Evolutionary conservation across 306 rosid species (phyloP).

Genomic region (Sophora flavescens): DNA sequence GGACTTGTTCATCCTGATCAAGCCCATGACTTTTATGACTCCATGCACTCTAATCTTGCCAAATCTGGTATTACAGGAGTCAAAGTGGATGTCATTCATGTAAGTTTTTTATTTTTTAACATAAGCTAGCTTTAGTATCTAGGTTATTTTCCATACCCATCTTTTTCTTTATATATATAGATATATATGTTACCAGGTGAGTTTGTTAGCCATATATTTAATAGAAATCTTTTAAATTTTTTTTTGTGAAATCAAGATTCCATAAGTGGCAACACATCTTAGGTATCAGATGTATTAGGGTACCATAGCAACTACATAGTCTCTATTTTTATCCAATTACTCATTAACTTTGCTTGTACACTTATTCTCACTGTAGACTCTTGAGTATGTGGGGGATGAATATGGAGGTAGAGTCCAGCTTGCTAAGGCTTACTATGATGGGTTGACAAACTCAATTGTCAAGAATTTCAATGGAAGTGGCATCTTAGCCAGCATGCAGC

Average conservation of each 20-base stretch:
- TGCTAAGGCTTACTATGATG: slow-evolving; percentile 78
- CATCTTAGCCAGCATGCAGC: slow-evolving; percentile 92
- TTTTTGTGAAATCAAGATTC: background rate
- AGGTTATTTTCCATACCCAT: no score
- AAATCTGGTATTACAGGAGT: slow-evolving; percentile 80
- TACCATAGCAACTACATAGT: background rate
- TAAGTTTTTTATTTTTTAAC: slow-evolving; percentile 44
- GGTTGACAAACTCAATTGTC: slow-evolving; percentile 63
- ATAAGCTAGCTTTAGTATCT: background rate
- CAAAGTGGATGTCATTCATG: slow-evolving; percentile 88
- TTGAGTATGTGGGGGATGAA: slow-evolving; percentile 75
- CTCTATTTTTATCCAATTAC: background rate
- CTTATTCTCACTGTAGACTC: slow-evolving; percentile 48
- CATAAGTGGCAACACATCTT: background rate
- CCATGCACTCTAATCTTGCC: slow-evolving; percentile 88
- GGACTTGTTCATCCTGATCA: slow-evolving; percentile 87
- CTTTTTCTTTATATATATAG: no score
- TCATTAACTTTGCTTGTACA: background rate
- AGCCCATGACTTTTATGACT: slow-evolving; percentile 67
- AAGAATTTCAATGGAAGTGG: slow-evolving; percentile 85
- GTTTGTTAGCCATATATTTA: no score
- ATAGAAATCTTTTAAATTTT: no score
- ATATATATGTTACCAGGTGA: no score
- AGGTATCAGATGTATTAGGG: background rate
- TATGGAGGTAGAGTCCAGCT: slow-evolving; percentile 88